A percentile compares a stretch with the other conserved stretches of the same genome.
Conservation (phyloP, 208 protist species). For the Herpetomonas samuelpessoai region DNA sequence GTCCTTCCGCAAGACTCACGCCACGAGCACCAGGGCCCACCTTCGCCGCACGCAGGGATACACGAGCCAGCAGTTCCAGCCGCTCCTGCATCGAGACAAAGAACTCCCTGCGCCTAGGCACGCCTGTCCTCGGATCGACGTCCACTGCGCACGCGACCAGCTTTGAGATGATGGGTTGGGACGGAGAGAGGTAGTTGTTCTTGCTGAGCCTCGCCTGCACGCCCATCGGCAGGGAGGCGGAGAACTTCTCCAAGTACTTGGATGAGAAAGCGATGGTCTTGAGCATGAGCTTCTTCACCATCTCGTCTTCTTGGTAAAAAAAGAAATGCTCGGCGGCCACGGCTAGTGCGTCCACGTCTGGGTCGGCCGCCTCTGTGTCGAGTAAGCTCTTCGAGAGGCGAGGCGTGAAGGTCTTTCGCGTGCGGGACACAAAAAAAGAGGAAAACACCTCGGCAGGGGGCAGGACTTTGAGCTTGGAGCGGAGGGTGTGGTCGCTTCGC, state of each 20-base stretch:
- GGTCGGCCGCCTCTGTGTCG: neutral
- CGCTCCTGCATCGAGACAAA: conserved; percentile 56
- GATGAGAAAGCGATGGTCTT: neutral
- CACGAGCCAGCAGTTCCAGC: neutral
- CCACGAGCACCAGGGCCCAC: too few relatives aligned
- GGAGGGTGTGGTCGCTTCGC: conserved; percentile 14
- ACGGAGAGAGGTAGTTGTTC: neutral
- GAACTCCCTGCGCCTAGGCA: conserved; percentile 24
- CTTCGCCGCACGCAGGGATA: too few relatives aligned
- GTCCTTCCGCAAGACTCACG: neutral
- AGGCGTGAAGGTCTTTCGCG: conserved; percentile 4
- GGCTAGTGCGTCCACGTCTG: neutral
- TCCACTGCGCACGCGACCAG: neutral
- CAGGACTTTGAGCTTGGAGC: conserved; percentile 33
- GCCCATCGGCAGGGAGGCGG: neutral
- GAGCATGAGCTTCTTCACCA: neutral
- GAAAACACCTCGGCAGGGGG: conserved; percentile 19
- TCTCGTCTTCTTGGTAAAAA: neutral
- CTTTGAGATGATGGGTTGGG: neutral
- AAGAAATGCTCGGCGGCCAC: neutral
- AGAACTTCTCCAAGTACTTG: neutral
- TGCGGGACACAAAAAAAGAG: conserved; percentile 5
- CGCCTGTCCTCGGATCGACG: neutral
- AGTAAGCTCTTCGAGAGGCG: neutral
- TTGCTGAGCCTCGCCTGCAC: neutral